Base-by-base conservation (phyloP, 306 rosid species). In the Quercus glauca region DNA sequence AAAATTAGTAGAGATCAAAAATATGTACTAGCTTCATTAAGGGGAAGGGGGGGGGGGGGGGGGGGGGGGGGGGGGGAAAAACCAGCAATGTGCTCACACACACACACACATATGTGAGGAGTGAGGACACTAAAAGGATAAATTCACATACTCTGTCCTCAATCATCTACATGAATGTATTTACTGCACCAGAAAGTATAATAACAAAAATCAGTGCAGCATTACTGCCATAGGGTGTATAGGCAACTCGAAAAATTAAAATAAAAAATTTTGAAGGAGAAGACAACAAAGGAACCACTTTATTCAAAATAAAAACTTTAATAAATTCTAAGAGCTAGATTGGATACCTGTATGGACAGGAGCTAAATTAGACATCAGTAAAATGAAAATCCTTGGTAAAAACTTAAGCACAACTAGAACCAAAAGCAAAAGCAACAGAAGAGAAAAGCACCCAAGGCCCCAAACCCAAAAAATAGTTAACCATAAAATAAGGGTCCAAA, bases 1-100 rank as follows among this genome's bases (percentile, higher is more conserved):
- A 59, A 71, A 80, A 80, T 60, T 59, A 63, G 73, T 52, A 67
- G 19, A 19, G 15, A 49, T 49, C 17, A 10, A 49, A 13, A 49
- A 49, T 12, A 49, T 49, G 53, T 49, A 49, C 53, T 49, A 49
- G 53, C 53, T 49, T 49, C 17, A 49, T 49, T 49, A 49, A 49
- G 4, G 4, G 1, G 0, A 43, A 43, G n/a, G n/a, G n/a, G n/a
- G n/a, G n/a, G n/a, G n/a, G 25, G 28, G 28, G 28, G 28, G 26
- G 26, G 26, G n/a, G n/a, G 4, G 4, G 1, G 0, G 4, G 4
- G 1, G 0, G 4, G 4, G 1, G 0, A 45, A 8, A 9, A 10
- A 10, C 53, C 53, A 49, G 53, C 53, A 49, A 12, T 49, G 53
- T 49, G 53, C 15, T 13, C 4, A 0, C 13, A 49, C 53, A 49